A percentile compares a stretch with the other conserved stretches of the same genome.
phyloP scores from a whole-genome alignment of 78 protist species.

The Dictyostelium intermedium region DNA sequence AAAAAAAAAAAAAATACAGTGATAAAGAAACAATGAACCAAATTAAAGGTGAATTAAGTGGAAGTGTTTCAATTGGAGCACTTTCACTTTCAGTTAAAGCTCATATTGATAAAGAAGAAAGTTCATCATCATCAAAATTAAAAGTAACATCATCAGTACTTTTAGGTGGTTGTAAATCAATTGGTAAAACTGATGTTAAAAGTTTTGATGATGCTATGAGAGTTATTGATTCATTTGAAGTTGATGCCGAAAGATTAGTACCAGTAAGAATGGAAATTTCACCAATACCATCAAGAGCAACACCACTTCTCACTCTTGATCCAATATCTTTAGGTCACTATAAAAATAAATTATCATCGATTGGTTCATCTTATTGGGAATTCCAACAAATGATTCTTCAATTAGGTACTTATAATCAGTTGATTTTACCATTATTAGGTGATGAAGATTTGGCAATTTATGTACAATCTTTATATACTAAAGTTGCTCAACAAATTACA shows the following conservation, averaged over 20 bases:
- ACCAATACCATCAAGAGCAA: constrained; percentile 8
- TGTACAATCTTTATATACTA: background rate
- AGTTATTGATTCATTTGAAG: background rate
- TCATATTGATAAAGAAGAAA: background rate
- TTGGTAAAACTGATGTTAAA: background rate
- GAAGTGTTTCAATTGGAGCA: background rate
- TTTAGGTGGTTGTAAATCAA: background rate
- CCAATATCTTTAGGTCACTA: background rate
- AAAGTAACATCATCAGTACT: background rate
- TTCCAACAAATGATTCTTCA: background rate
- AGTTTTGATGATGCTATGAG: background rate
- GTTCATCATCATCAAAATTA: background rate
- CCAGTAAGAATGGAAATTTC: constrained; percentile 1
- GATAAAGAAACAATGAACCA: background rate
- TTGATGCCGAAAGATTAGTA: background rate
- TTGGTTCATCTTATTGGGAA: background rate
- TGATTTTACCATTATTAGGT: background rate
- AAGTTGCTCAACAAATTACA: background rate
- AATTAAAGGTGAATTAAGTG: background rate
- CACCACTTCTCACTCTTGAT: background rate
- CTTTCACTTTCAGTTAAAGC: background rate
- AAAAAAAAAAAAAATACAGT: background rate
- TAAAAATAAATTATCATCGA: background rate
- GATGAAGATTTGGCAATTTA: background rate
- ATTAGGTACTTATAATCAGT: background rate